Base-by-base conservation (phyloP, 2,329 filamentous ascomycete species). In the Aureobasidium musti region DNA sequence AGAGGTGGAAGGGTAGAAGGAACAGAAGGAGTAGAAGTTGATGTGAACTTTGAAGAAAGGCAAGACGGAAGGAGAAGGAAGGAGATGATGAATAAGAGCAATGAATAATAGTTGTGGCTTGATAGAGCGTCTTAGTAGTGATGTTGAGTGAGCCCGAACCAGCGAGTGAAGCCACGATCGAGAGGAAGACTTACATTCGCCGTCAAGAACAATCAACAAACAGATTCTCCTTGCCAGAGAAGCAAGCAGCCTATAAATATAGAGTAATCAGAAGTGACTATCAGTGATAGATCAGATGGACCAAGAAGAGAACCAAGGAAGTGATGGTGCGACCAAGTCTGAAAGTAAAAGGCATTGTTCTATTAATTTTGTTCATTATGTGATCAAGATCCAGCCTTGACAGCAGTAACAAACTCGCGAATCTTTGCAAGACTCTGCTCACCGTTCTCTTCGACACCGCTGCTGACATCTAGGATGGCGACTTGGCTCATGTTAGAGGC, bases 391-490 rank as follows among this genome's bases (percentile, higher is more conserved):
- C 54, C 53, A 21, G 64, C 54, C 64, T 66, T 66, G 41, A 66
- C 64, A 52, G 64, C 45, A n/a, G 64, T 43, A 14, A 69, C 63
- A 26, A 69, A 69, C 41, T 87, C 87, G 69, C 82, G 82, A 71
- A 99, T 98, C 80, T 90, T 96, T 21, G 87, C 85, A 67, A 94
- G 73, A 77, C 89, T 90, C 78, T 99, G 95, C 74, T 87, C 82
- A 2, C 92, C 94, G 71, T 89, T 85, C 41, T 87, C 88, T 79
- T 98, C 95, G 2, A 99, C 92, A 0, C 96, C 96, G 74, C 91
- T 97, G 77, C 92, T 97, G 23, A 97, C 91, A 80, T 99, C 95
- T 3, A 99, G 90, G 1, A 89, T 93, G 39, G 92, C 81, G 14
- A 97, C 86, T 68, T 88, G 86, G 11, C 82, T 82, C 30, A 82